Evolutionary conservation across 1,284 basidiomycete species (phyloP).

Genomic region (Ceratobasidium sp.): DNA sequence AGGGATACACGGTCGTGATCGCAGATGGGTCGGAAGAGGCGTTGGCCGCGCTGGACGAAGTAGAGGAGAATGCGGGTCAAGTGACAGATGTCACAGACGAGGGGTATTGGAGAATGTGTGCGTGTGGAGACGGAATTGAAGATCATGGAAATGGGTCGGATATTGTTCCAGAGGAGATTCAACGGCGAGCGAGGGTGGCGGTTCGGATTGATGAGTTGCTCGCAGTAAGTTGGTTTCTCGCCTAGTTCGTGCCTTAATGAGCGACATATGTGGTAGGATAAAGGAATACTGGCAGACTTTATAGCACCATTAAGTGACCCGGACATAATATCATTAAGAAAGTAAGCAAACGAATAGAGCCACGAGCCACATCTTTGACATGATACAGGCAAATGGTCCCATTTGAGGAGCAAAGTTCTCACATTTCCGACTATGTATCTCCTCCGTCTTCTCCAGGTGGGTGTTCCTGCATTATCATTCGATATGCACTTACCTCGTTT

Average conservation of each 20-base stretch:
- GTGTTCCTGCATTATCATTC: slow-evolving; percentile 31
- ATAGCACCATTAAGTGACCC: slow-evolving; percentile 65
- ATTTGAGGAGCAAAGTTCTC: slow-evolving; percentile 28
- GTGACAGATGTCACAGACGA: slow-evolving; percentile 54
- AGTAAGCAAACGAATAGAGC: slow-evolving; percentile 66
- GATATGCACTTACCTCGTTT: slow-evolving; percentile 8
- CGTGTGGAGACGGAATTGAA: slow-evolving; percentile 74
- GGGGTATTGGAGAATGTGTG: slow-evolving; percentile 70
- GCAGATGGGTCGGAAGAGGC: slow-evolving; percentile 57
- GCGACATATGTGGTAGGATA: slow-evolving; percentile 61
- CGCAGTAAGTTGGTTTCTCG: slow-evolving; percentile 61
- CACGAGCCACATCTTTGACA: slow-evolving; percentile 23
- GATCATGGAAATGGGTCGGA: slow-evolving; percentile 69
- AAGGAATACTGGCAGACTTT: slow-evolving; percentile 77
- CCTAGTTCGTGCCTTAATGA: slow-evolving; percentile 3
- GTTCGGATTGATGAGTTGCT: slow-evolving; percentile 84
- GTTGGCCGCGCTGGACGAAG: slow-evolving; percentile 67
- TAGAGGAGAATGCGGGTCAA: slow-evolving; percentile 55
- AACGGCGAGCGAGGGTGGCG: slow-evolving; percentile 76
- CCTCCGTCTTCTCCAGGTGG: slow-evolving; percentile 54
- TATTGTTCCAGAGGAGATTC: slow-evolving; percentile 67
- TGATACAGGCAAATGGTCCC: slow-evolving; percentile 30
- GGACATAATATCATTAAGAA: slow-evolving; percentile 72
- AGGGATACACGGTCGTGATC: slow-evolving; percentile 61
- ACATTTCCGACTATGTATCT: slow-evolving; percentile 51